Evolutionary conservation across 1,139 yeast species (phyloP), one percentile per base, ranked within the genome.

Genomic region (Yamadazyma friedrichii): DNA sequence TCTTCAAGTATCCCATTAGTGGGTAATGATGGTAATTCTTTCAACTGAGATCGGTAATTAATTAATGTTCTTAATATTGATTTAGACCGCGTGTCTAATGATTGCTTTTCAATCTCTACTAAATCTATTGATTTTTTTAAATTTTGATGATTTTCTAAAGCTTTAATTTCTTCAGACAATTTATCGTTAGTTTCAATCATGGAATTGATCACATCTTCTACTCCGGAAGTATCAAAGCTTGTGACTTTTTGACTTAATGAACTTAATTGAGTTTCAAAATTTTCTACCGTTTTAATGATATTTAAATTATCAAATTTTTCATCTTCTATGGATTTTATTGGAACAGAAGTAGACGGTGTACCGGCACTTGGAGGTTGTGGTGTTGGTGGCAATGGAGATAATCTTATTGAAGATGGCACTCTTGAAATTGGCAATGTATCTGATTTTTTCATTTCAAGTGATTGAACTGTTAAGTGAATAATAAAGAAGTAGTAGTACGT

Each of bases 371-470:
- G 27, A 8, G 37, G 25, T 11, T 29, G 39, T 4, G 54, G 52
- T 3, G 54, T 65, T 3, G 64, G 46, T 4, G 72, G 69, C 29
- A 61, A 58, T 36, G 31, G 44, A 0, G 59, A 46, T 22, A 69
- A 51, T 24, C 74, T 50, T 28, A 55, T 53, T 0, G 71, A 51
- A 2, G 76, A 68, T 2, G 58, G 52, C 6, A 62, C 70, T 20
- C 74, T 55, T 0, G 74, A 64, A 11, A 67, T 61, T 0, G 73
- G 70, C 6, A 53, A 58, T 5, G 71, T 59, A 22, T 40, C 42
- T 20, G 35, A 26, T 28, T 28, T 40, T 30, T 25, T 36, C 39
- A 36, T 22, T 15, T 6, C 9, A 20, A 8, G 24, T 20, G 8
- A 20, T 20, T n/a, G n/a, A n/a, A n/a, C n/a, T n/a, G n/a, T n/a